Base-by-base conservation (phyloP, 2,329 filamentous ascomycete genomes). In the Davidsoniella virescens region DNA sequence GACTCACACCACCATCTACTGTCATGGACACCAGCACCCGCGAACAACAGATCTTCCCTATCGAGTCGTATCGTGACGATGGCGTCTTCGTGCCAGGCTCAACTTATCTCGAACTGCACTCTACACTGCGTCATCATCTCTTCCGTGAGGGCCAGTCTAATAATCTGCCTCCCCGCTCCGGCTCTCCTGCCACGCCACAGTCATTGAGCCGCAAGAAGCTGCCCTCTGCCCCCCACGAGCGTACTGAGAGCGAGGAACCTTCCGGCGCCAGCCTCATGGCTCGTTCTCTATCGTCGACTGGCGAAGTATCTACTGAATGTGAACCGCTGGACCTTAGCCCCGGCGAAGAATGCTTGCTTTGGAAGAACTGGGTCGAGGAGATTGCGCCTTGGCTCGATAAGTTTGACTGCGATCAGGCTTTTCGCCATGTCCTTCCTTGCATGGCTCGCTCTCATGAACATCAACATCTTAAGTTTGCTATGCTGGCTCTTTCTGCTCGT, bases 401-500 rank as follows among this genome's bases (percentile, higher is more conserved):
- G 61, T 73, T 75, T 47, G 72, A 75, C 55, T 63, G 64, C 26
- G 61, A 69, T 44, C 62, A 65, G 1, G 65, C 70, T 25, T 75
- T 74, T 54, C 67, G 67, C 17, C 65, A 68, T 5, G 65, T 67
- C 4, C 61, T 74, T 4, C 69, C 71, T 0, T 64, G 65, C 16
- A 65, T 74, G 57, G 67, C 69, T 1, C 64, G 65, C 25, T 58
- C 63, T 4, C 63, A 68, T 2, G 61, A 64, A 1, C 29, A 33
- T 12, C 29, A 33, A 4, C 66, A 71, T 45, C 60, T 75, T 0
- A 62, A 67, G 3, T 72, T 67, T 56, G 65, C 71, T 1, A 70
- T 73, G 39, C 61, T 74, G 1, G 71, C 71, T 2, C 61, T 75
- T 4, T 73, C 70, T 1, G 70, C 71, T 0, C 66, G 71, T 2